These are phyloP conservation scores for Agrocybe praecox DNA, from an alignment of 768 basidiomycete genomes.

Conservation along the genomic window DNA sequence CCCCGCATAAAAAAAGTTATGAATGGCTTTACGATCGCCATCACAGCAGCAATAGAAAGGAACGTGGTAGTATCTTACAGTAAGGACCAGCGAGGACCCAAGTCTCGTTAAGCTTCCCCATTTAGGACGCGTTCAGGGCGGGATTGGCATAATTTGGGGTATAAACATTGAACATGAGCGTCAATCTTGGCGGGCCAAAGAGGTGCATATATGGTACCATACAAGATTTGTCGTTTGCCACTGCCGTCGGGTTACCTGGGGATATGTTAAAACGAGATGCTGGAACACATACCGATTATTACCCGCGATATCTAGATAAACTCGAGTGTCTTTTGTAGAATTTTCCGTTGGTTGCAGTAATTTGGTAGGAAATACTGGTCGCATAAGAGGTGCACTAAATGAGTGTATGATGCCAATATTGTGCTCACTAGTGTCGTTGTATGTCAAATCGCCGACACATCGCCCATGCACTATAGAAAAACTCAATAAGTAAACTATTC, in stretches of 20 bases:
- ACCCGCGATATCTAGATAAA: neutral
- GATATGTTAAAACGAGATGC: too few relatives aligned
- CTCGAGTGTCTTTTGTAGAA: neutral
- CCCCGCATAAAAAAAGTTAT: neutral
- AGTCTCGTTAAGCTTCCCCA: slow-evolving; percentile 2
- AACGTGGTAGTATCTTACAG: neutral
- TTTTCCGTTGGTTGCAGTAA: neutral
- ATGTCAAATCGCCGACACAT: too few relatives aligned
- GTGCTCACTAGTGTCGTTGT: too few relatives aligned
- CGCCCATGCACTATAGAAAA: neutral
- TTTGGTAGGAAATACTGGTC: neutral
- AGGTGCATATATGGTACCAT: too few relatives aligned
- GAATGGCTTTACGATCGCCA: neutral
- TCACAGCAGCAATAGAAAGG: neutral
- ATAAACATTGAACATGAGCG: too few relatives aligned
- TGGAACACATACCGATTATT: neutral
- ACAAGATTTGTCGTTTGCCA: too few relatives aligned
- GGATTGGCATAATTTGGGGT: too few relatives aligned
- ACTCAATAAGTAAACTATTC: neutral
- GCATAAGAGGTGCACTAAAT: neutral
- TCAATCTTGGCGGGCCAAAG: too few relatives aligned
- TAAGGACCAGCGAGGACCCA: neutral
- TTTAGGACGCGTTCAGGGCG: slow-evolving; percentile 1
- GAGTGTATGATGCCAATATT: too few relatives aligned
- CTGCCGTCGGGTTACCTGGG: too few relatives aligned